phyloP scores from a whole-genome alignment of 805 yeast species.

The Myxozyma lipomycoides region DNA sequence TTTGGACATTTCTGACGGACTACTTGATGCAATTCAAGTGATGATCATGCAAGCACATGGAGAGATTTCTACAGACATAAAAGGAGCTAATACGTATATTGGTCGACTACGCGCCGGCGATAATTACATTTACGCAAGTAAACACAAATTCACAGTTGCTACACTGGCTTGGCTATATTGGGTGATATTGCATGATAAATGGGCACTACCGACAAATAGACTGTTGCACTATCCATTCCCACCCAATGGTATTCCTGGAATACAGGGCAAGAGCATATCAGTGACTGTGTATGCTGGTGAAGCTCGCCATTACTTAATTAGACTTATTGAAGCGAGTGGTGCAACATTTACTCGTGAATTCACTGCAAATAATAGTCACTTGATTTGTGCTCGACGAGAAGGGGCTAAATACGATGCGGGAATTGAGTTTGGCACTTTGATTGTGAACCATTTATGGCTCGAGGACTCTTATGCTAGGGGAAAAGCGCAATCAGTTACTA shows the following conservation, averaged over 20 bases:
- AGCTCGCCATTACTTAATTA: conserved; percentile 67
- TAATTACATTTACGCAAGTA: conserved; percentile 48
- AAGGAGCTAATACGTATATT: conserved; percentile 48
- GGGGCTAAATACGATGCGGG: conserved; percentile 81
- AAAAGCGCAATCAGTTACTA: conserved; percentile 47
- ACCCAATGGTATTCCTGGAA: conserved; percentile 48
- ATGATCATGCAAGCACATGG: conserved; percentile 59
- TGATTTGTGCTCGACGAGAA: conserved; percentile 52
- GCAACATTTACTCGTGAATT: conserved; percentile 67
- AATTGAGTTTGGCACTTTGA: conserved; percentile 55
- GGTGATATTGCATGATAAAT: conserved; percentile 53
- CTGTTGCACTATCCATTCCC: conserved; percentile 68
- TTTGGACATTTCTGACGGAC: conserved; percentile 48
- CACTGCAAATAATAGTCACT: conserved; percentile 62
- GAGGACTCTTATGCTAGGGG: conserved; percentile 72
- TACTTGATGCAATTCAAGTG: conserved; percentile 41
- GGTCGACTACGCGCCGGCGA: conserved; percentile 62
- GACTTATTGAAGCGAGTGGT: conserved; percentile 63
- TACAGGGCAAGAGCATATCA: conserved; percentile 54
- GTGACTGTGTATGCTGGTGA: conserved; percentile 84
- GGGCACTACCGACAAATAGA: conserved; percentile 52
- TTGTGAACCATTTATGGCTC: conserved; percentile 82
- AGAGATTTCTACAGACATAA: conserved; percentile 34
- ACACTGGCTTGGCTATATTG: conserved; percentile 73
- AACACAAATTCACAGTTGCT: conserved; percentile 49